Evolutionary conservation across 106 monocot genomes (phyloP), one percentile per base, ranked within the genome.

Genomic region (Allium cepa): DNA sequence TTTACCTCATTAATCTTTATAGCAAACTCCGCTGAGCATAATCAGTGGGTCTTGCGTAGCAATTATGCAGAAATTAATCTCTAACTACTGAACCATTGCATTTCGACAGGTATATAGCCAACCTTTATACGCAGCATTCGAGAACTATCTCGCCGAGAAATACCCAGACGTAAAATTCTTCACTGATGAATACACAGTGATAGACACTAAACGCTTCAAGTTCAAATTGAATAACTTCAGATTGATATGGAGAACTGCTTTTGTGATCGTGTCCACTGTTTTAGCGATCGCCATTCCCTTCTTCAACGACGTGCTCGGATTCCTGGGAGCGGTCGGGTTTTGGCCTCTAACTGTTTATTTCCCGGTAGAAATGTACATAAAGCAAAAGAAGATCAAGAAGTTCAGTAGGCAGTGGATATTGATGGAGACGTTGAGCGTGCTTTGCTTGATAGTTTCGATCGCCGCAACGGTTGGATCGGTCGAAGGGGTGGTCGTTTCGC

Each of bases 331-430:
- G 0, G 11, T 76, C 0, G 67, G 62, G 8, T 81, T 81, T 60
- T 81, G 81, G 81, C 81, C 81, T 1, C 75, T 80, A 2, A 80
- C 80, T 2, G 80, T 80, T 11, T 75, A 75, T 27, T 75, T 80
- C 8, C 80, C 76, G 1, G 59, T 76, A 2, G 67, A 76, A 14
- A 81, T 81, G 81, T 81, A 81, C 71, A 72, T 81, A 36, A 3
- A 8, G 9, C 76, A 76, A 26, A 69, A 15, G 72, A 71, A 62
- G 15, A 64, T 81, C 15, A 9, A 47, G 22, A 76, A 22, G 68
- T 63, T 72, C 28, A 72, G 62, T 28, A 4, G 36, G 2, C 71
- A 59, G 17, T 72, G 81, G 71, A 60, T 72, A 8, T 1, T 59
- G 11, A 13, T 80, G 13, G 66, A 76, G 60, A 68, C 12, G 8